phyloP scores from a whole-genome alignment of 169 alveolate genomes.

The Eimeria necatrix region DNA sequence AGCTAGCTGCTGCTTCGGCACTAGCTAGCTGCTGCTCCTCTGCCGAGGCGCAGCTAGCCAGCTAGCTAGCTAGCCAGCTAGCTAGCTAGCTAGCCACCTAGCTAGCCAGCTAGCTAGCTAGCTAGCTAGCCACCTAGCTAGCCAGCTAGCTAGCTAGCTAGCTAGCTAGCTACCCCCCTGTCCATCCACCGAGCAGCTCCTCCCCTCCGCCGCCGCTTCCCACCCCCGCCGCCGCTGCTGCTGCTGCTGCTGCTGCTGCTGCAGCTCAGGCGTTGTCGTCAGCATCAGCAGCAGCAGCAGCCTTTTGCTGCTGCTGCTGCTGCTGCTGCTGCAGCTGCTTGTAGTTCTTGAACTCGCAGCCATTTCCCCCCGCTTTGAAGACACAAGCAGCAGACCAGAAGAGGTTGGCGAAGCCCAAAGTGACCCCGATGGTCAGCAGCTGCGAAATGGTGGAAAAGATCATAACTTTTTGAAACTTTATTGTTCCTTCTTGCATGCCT shows the following conservation, averaged over 20 bases:
- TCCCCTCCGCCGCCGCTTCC: not conserved
- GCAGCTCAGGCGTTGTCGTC: not conserved
- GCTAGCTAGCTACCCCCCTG: no score
- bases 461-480: slow-evolving; percentile 22
- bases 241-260: slow-evolving; percentile 39
- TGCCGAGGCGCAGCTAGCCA: no score
- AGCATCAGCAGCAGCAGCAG: not conserved
- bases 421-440: not conserved
- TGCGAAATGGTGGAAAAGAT: slow-evolving; percentile 39
- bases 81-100: no score
- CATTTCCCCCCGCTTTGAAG: slow-evolving; percentile 50
- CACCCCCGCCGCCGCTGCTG: not conserved
- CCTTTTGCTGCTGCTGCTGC: not conserved
- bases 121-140: no score
- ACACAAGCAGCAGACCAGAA: slow-evolving; percentile 42
- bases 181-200: not conserved
- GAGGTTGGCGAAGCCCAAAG: slow-evolving; percentile 46
- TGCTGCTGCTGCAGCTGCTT: slow-evolving; percentile 18
- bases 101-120: no score
- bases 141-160: no score
- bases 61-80: no score
- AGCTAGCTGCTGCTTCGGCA: slow-evolving; percentile 15
- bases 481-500: slow-evolving; percentile 40
- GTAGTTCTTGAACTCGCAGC: slow-evolving; percentile 54
- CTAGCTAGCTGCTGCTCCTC: no score